A percentile compares a stretch with the other conserved stretches of the same genome.
Evolutionary conservation across 1,284 basidiomycete species (phyloP).

Genomic region (Neonothopanus nambi): DNA sequence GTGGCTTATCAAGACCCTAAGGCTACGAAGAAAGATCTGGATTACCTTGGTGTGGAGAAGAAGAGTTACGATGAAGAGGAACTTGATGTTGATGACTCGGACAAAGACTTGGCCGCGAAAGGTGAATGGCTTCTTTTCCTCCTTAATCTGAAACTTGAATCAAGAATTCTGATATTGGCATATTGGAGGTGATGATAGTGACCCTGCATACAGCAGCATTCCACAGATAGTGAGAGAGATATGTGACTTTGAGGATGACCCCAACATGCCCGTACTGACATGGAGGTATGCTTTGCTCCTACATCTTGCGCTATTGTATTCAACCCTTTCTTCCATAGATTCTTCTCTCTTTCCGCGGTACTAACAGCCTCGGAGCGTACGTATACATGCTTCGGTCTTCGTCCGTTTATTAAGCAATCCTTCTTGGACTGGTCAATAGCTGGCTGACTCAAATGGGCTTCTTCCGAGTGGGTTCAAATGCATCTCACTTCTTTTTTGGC

Average conservation of each 20-base stretch:
- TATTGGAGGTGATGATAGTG: slow-evolving; percentile 20
- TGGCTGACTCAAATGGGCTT: slow-evolving; percentile 28
- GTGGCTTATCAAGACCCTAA: slow-evolving; percentile 10
- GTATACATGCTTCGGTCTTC: not conserved
- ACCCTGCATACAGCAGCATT: slow-evolving; percentile 23
- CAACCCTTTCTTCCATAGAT: slow-evolving; percentile 13
- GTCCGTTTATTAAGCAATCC: not conserved
- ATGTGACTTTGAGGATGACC: slow-evolving; percentile 27
- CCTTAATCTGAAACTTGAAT: too few species aligned
- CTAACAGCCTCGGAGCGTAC: slow-evolving; percentile 28
- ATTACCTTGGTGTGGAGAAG: slow-evolving; percentile 19
- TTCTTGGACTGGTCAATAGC: not conserved
- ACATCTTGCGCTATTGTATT: not conserved
- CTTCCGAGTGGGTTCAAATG: slow-evolving; percentile 20
- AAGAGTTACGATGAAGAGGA: slow-evolving; percentile 19
- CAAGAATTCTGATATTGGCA: not conserved
- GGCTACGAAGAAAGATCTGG: slow-evolving; percentile 4
- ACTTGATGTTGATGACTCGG: slow-evolving; percentile 5
- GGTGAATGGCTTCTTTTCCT: slow-evolving; percentile 11
- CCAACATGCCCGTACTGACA: slow-evolving; percentile 23
- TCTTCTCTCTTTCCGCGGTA: slow-evolving; percentile 22
- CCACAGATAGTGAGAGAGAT: slow-evolving; percentile 26
- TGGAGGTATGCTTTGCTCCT: slow-evolving; percentile 19
- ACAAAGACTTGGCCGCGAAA: slow-evolving; percentile 16
- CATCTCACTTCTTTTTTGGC: not conserved